Evolutionary conservation across 352 stramenopile species (phyloP).

Genomic region (Phytophthora sp.): DNA sequence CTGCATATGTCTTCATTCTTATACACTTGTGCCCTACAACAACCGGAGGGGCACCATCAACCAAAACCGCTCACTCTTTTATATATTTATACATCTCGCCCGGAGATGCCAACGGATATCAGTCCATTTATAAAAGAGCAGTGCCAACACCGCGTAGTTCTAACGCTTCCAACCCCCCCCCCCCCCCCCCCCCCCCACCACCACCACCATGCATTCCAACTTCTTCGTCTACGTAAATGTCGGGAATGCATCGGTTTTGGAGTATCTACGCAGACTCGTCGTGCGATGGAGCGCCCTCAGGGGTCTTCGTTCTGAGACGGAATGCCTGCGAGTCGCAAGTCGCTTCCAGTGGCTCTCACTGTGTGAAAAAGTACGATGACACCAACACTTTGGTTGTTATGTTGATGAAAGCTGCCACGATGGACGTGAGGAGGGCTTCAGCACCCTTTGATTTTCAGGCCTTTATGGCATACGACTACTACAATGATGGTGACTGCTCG

Average conservation of each 20-base stretch:
- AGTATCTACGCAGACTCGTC: constrained; percentile 5
- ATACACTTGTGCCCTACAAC: too few species aligned
- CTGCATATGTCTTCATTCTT: too few species aligned
- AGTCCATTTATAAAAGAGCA: too few species aligned
- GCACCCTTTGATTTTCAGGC: neutral
- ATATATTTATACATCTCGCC: too few species aligned
- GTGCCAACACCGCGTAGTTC: too few species aligned
- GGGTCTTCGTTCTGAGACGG: constrained; percentile 4
- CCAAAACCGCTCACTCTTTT: too few species aligned
- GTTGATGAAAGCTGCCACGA: constrained; percentile 16
- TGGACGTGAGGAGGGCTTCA: constrained; percentile 4
- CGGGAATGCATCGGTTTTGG: neutral
- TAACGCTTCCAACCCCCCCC: too few species aligned
- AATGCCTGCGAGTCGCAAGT: constrained; percentile 9
- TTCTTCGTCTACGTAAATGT: neutral
- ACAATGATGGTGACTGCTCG: neutral
- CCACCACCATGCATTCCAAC: too few species aligned
- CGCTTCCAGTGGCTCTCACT: neutral
- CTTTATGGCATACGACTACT: constrained; percentile 18
- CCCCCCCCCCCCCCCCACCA: too few species aligned
- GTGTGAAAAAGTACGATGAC: neutral
- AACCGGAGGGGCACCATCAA: too few species aligned
- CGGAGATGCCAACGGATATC: too few species aligned
- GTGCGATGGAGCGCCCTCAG: neutral
- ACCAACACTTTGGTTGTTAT: neutral